Conservation (phyloP, 1,284 basidiomycete genomes). For the Lentinula novae-zelandiae region DNA sequence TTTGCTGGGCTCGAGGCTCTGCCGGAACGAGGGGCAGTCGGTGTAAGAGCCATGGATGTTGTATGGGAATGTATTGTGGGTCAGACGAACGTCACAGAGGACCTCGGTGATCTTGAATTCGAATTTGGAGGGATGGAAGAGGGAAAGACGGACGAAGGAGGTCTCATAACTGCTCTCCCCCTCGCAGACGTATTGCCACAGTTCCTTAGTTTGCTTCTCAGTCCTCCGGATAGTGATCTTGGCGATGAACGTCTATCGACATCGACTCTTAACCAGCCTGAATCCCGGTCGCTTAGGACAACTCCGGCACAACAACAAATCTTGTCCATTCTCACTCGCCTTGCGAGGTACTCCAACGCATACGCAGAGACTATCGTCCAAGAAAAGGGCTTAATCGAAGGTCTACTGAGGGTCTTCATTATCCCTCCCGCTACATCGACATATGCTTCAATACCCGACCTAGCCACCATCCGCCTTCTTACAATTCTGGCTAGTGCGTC, state of each 20-base stretch:
- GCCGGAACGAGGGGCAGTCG: slow-evolving; percentile 63
- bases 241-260: neutral
- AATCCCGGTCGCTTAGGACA: slow-evolving; percentile 18
- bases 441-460: slow-evolving; percentile 37
- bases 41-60: slow-evolving; percentile 62
- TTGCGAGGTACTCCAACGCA: slow-evolving; percentile 53
- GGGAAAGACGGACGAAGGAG: slow-evolving; percentile 23
- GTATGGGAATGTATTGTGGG: slow-evolving; percentile 67
- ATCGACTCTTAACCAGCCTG: neutral
- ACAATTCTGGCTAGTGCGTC: slow-evolving; percentile 60
- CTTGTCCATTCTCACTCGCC: slow-evolving; percentile 57
- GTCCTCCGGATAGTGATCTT: slow-evolving; percentile 28
- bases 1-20: slow-evolving; percentile 64
- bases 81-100: slow-evolving; percentile 32
- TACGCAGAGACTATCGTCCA: slow-evolving; percentile 56
- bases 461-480: slow-evolving; percentile 59
- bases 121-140: slow-evolving; percentile 42
- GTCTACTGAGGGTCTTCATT: slow-evolving; percentile 53
- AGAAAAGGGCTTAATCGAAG: slow-evolving; percentile 39
- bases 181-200: slow-evolving; percentile 54
- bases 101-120: slow-evolving; percentile 18
- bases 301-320: slow-evolving; percentile 53
- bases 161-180: slow-evolving; percentile 43
- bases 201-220: slow-evolving; percentile 29
- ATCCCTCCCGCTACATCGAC: slow-evolving; percentile 36